Conservation (phyloP, 2,329 filamentous ascomycete species). For the Neoascochyta sp. region DNA sequence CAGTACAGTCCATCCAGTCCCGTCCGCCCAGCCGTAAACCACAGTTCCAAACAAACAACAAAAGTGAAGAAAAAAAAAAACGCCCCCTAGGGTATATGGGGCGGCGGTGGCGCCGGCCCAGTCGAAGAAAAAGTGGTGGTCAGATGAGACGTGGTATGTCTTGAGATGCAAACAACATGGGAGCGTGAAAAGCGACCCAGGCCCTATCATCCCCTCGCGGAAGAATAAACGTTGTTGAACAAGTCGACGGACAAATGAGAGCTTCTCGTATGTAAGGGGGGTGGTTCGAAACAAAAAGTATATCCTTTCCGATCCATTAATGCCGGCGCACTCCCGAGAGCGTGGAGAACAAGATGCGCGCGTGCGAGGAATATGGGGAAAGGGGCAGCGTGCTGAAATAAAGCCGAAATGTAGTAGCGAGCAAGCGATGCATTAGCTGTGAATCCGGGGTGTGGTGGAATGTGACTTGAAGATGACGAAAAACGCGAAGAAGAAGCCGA, state of each 20-base stretch:
- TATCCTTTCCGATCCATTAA: slow-evolving; percentile 24
- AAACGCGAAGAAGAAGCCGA: too few relatives aligned
- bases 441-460: too few relatives aligned
- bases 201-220: slow-evolving; percentile 9
- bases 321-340: slow-evolving; percentile 22
- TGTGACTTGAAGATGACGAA: too few relatives aligned
- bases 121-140: slow-evolving; percentile 7
- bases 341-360: slow-evolving; percentile 13
- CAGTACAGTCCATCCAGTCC: too few relatives aligned
- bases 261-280: slow-evolving; percentile 4
- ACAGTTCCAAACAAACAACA: neutral
- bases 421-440: neutral
- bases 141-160: slow-evolving; percentile 11
- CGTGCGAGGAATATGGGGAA: slow-evolving; percentile 12
- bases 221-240: slow-evolving; percentile 6
- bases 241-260: slow-evolving; percentile 9
- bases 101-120: slow-evolving; percentile 8
- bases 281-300: slow-evolving; percentile 6
- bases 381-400: too few relatives aligned
- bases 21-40: neutral
- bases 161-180: slow-evolving; percentile 7
- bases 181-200: slow-evolving; percentile 7
- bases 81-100: slow-evolving; percentile 13
- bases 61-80: slow-evolving; percentile 2
- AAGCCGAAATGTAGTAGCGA: too few relatives aligned